A percentile compares a stretch with the other conserved stretches of the same genome.
Evolutionary conservation across 2,329 filamentous ascomycete genomes (phyloP).

Genomic region (Capronia epimyces): DNA sequence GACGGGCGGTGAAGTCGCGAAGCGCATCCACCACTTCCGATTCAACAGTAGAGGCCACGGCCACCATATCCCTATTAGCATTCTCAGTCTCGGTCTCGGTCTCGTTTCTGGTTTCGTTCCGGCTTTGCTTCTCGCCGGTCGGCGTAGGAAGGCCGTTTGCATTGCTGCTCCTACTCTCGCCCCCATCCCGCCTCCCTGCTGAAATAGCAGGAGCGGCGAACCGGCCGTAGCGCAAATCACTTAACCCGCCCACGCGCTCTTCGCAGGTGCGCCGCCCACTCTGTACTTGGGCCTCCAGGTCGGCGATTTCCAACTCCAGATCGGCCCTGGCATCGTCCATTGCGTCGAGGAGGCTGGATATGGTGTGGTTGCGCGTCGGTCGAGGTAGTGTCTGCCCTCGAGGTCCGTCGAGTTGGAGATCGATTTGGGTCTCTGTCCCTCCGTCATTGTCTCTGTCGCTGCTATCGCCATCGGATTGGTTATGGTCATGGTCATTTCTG

Average conservation of each 20-base stretch:
- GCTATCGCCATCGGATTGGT: constrained; percentile 3
- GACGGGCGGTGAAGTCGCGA: constrained; percentile 4
- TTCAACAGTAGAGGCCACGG: background rate
- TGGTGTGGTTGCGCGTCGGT: constrained; percentile 47
- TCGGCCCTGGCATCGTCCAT: constrained; percentile 62
- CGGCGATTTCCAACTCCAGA: constrained; percentile 63
- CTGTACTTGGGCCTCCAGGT: constrained; percentile 60
- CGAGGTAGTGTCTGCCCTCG: constrained; percentile 6
- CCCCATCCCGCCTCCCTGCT: background rate
- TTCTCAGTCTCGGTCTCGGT: background rate
- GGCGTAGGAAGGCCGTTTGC: too few species aligned
- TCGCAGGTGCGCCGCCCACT: constrained; percentile 57
- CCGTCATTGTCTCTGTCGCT: constrained; percentile 3
- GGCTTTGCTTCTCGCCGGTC: too few species aligned
- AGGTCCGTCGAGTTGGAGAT: constrained; percentile 7
- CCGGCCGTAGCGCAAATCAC: constrained; percentile 75
- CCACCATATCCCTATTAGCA: background rate
- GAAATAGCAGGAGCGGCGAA: constrained; percentile 37
- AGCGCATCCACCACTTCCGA: constrained; percentile 13
- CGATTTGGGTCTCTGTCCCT: constrained; percentile 2
- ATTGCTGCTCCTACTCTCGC: background rate
- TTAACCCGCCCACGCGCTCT: constrained; percentile 65
- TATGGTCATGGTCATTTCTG: too few species aligned
- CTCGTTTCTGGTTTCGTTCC: too few species aligned
- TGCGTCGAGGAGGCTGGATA: constrained; percentile 60